Evolutionary conservation across 2,329 filamentous ascomycete species (phyloP), one percentile per base, ranked within the genome.

Genomic region (Stemphylium lycopersici): DNA sequence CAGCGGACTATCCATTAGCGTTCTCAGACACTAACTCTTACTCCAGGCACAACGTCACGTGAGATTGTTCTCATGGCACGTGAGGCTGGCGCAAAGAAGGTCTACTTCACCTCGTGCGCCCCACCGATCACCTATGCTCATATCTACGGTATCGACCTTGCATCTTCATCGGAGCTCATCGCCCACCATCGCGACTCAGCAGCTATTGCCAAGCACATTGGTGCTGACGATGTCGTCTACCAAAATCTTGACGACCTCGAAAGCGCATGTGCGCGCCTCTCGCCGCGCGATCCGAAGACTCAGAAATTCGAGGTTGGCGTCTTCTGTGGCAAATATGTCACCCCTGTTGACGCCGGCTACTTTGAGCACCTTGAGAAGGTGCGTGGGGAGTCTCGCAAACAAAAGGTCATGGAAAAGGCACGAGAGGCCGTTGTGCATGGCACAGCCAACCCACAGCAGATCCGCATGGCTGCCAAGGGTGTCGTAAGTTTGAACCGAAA

Each of bases 291-390:
- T 56, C 78, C 79, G 31, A 72, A 84, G 65, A 80, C 80, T 7
- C 79, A 84, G 59, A 80, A 88, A 50, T 97, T 97, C 63, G 93
- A 98, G 72, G 87, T 96, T 2, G 93, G 93, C 48, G 93, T 97
- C 7, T 97, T 98, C 79, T 91, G 87, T 69, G 93, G 93, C 40
- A 86, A 87, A 60, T 97, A 97, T 75, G 82, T 90, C 57, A 97
- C 93, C 0, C 86, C 86, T 0, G 89, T 97, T 1, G 84, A 88
- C 1, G 83, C 87, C 6, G 87, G 84, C 33, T 97, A 97, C 77
- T 95, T 97, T 64, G 86, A 90, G 62, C 90, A 91, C 67, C 81
- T 96, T 4, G 88, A 90, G 75, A 79, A 83, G 54, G 77, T 92
- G 15, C 83, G 90, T 48, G 89, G 88, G 41, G 87, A 90, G 73